phyloP scores from a whole-genome alignment of 2,329 filamentous ascomycete species.

The Trichoderma semiorbis region DNA sequence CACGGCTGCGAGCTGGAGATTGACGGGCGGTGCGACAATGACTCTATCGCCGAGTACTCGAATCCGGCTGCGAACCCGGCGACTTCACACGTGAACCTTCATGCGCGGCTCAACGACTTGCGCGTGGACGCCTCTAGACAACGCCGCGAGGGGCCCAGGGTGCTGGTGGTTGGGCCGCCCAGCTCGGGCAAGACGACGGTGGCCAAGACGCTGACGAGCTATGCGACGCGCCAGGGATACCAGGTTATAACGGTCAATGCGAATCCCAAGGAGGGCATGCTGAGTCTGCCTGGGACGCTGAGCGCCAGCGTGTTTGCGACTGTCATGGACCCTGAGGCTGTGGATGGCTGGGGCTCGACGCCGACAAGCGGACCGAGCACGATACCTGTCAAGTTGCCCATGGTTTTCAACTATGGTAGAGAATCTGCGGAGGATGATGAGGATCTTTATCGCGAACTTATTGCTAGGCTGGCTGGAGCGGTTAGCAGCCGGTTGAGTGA shows the following conservation, averaged over 20 bases:
- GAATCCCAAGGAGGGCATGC: constrained; percentile 75
- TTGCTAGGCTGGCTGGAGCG: constrained; percentile 73
- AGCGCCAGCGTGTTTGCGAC: constrained; percentile 84
- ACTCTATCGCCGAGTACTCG: constrained; percentile 59
- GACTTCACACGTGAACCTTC: constrained; percentile 76
- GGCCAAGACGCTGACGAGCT: constrained; percentile 71
- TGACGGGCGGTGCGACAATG: constrained; percentile 54
- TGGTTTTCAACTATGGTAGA: constrained; percentile 86
- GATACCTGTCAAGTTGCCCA: constrained; percentile 84
- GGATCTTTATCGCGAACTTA: constrained; percentile 67
- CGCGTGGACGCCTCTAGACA: constrained; percentile 57
- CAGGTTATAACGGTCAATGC: constrained; percentile 82
- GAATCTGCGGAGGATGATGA: constrained; percentile 69
- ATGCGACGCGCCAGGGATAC: constrained; percentile 69
- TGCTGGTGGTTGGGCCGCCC: constrained; percentile 76
- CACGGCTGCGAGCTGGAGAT: constrained; percentile 85
- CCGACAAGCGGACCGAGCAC: constrained; percentile 86
- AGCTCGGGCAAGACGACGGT: constrained; percentile 81
- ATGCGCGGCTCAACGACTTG: constrained; percentile 77
- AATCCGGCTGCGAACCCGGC: constrained; percentile 76
- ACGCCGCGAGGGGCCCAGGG: constrained; percentile 64
- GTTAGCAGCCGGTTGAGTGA: constrained; percentile 74
- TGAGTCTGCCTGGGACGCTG: constrained; percentile 75
- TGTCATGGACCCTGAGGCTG: constrained; percentile 74
- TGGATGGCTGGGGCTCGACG: constrained; percentile 84